Base-by-base conservation (phyloP, 176 grass and related monocot genomes). In the Puya raimondii region DNA sequence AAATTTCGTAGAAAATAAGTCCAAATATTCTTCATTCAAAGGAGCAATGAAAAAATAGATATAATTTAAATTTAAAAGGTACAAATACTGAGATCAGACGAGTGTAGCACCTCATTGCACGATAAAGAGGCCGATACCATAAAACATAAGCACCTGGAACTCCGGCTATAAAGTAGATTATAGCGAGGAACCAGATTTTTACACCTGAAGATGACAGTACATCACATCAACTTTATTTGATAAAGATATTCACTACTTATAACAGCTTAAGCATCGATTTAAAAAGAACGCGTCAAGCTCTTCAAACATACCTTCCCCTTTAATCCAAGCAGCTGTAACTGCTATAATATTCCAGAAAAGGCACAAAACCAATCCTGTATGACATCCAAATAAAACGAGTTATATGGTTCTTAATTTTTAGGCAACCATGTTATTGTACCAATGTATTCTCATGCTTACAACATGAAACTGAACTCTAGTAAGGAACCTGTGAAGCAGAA, bases 61-160 rank as follows among this genome's bases (percentile, higher is more conserved):
- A 42, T 7, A 42, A 7, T 42, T 42, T 42, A 20, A 42, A 7
- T 42, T 42, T 42, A 20, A 6, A 61, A 18, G 56, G 6, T 61
- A 61, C 10, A 9, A 61, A 10, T 16, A 20, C n/a, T 61, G 16
- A 10, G 21, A 61, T 59, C 21, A 77, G 64, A 69, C 64, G 23
- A 70, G 65, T 49, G 51, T 47, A 65, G 57, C 61, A 96, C 93
- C 93, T 92, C 89, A 97, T 97, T 1, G 89, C 89, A 64, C 88
- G 88, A 69, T 97, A 97, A 79, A 97, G 93, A 10, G 93, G 93
- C n/a, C 84, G 71, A 74, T 97, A 97, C 93, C 93, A 97, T 63
- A 97, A 74, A 56, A 97, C 67, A 75, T 83, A 97, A 12, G 89
- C 93, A 67, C 86, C 89, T 67, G 93, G 93, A 51, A 90, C 84